phyloP scores from a whole-genome alignment of 768 basidiomycete genomes.

The Dendrothele bispora region DNA sequence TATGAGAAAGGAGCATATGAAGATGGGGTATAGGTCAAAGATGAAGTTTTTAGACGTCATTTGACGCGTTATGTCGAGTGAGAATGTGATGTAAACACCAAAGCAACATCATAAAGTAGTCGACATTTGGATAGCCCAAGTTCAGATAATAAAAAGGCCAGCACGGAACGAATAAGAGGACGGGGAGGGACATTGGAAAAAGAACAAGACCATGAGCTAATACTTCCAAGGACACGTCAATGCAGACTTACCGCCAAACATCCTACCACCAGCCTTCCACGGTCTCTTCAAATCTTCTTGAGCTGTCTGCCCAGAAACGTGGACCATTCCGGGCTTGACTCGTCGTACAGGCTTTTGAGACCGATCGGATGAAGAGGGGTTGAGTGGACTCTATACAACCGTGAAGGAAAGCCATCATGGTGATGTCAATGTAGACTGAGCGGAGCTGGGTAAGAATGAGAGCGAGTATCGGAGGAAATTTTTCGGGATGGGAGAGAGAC shows the following conservation, averaged over 20 bases:
- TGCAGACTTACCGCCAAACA: slow-evolving; percentile 74
- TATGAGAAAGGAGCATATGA: too few species aligned
- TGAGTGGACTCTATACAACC: slow-evolving; percentile 94
- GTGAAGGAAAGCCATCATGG: slow-evolving; percentile 93
- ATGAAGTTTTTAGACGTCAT: too few species aligned
- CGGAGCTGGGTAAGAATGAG: slow-evolving; percentile 59
- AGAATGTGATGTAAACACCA: too few species aligned
- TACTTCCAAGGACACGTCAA: neutral
- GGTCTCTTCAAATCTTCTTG: slow-evolving; percentile 89
- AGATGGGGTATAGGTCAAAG: too few species aligned
- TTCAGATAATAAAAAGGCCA: slow-evolving; percentile 6
- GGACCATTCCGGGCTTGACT: slow-evolving; percentile 80
- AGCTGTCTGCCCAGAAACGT: slow-evolving; percentile 75
- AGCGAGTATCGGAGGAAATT: neutral
- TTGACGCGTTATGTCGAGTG: too few species aligned
- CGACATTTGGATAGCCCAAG: neutral
- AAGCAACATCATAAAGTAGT: too few species aligned
- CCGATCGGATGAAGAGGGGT: slow-evolving; percentile 94
- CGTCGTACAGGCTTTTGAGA: slow-evolving; percentile 87
- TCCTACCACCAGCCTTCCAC: slow-evolving; percentile 69
- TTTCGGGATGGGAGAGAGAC: too few species aligned
- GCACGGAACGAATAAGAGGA: neutral
- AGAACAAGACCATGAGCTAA: too few species aligned
- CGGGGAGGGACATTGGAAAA: neutral
- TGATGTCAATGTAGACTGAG: slow-evolving; percentile 69